Conservation (phyloP, 192 early-diverging fungal genomes). For the Obelidium mucronatum region DNA sequence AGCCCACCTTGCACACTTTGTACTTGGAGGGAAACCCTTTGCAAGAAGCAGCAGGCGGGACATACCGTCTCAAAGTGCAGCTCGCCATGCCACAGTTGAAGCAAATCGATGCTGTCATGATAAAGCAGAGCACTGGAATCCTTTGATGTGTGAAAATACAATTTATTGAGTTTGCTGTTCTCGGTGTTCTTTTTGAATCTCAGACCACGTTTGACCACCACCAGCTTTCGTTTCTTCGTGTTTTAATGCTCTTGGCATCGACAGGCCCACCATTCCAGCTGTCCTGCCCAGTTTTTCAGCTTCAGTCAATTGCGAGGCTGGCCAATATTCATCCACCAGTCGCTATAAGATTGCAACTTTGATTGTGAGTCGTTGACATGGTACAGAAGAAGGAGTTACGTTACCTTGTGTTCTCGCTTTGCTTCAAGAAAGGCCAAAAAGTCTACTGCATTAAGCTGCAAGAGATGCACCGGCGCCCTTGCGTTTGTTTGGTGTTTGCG, state of each 20-base stretch:
- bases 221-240: conserved; percentile 25
- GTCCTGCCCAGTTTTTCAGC: conserved; percentile 11
- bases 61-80: conserved; percentile 89
- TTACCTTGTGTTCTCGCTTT: conserved; percentile 25
- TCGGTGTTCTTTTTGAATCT: not conserved
- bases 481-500: conserved; percentile 3
- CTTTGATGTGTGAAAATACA: not conserved
- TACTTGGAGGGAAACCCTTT: conserved; percentile 97
- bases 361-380: not conserved
- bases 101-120: conserved; percentile 86
- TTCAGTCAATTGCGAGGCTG: conserved; percentile 8
- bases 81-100: conserved; percentile 81
- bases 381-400: no score
- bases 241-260: conserved; percentile 2
- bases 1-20: conserved; percentile 74
- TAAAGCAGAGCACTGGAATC: conserved; percentile 5
- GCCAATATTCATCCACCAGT: conserved; percentile 29
- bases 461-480: not conserved
- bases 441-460: conserved; percentile 22
- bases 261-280: conserved; percentile 13
- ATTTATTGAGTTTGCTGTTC: not conserved
- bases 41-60: conserved; percentile 74
- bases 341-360: conserved; percentile 6
- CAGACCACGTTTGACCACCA: conserved; percentile 5
- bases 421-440: conserved; percentile 1